Evolutionary conservation across 345 rosid genomes (phyloP).

Genomic region (Populus tremula): DNA sequence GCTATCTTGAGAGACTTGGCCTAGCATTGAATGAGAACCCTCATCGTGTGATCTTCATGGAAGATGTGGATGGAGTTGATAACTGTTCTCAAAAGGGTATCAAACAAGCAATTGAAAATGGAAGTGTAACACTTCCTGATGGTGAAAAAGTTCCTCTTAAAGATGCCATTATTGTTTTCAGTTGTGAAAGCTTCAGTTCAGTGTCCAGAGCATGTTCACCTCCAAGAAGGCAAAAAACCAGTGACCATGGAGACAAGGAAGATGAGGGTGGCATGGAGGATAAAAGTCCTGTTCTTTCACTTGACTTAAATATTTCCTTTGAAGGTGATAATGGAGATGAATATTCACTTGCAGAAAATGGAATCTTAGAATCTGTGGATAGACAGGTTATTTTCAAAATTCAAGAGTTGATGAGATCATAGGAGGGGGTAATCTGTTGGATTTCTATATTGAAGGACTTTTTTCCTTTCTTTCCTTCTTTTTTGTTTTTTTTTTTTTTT

Average conservation of each 20-base stretch:
- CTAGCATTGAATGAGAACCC: conserved; percentile 71
- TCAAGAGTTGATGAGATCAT: conserved; percentile 18
- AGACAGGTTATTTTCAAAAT: conserved; percentile 43
- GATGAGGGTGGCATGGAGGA: conserved; percentile 12
- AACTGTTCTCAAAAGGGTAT: conserved; percentile 30
- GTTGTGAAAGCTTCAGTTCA: conserved; percentile 35
- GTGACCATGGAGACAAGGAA: conserved; percentile 19
- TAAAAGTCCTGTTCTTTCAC: conserved; percentile 16
- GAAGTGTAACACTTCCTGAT: conserved; percentile 34
- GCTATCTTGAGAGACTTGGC: conserved; percentile 41
- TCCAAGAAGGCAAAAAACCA: conserved; percentile 17
- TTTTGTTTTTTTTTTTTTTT: conserved; percentile 6
- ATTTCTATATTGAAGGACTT: background rate
- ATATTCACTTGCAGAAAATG: conserved; percentile 16
- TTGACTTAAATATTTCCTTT: conserved; percentile 62
- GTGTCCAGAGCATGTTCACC: conserved; percentile 34
- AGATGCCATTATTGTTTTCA: conserved; percentile 63
- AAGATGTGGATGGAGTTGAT: conserved; percentile 46
- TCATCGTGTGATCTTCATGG: conserved; percentile 59
- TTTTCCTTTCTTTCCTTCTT: background rate
- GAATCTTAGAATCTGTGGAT: conserved; percentile 44
- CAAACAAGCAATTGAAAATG: conserved; percentile 44
- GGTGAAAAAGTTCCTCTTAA: conserved; percentile 50
- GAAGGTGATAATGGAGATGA: conserved; percentile 26
- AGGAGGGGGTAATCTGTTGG: background rate